Evolutionary conservation across 805 yeast species (phyloP), one percentile per base, ranked within the genome.

Genomic region (Ogataea paraovalis): DNA sequence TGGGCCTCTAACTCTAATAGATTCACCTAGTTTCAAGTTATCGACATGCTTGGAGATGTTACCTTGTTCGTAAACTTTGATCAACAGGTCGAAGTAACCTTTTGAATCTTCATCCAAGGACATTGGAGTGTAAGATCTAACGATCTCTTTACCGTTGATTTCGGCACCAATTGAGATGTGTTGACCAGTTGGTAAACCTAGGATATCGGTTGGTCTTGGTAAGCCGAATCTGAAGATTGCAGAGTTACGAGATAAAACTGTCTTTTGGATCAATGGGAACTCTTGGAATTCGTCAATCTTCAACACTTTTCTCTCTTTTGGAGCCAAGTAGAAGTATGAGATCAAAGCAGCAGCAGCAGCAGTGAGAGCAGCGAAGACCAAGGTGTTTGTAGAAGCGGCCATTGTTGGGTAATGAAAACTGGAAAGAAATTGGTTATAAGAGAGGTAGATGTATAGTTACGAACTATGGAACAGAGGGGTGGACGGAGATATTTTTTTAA

Each of bases 161-260:
- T 67, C 72, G 18, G 95, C 92, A 19, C 80, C 79, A 58, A 91
- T 81, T 40, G 89, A 79, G 62, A 92, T 84, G 66, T 92, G 97
- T 71, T 92, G 97, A 45, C 98, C 98, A 61, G 88, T 84, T 47
- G 97, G 97, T 54, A 92, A 76, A 9, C 97, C 97, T 52, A 92
- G 76, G 41, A 81, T 73, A 63, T 87, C 90, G 44, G 79, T 75
- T 33, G 83, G 75, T 53, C 78, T 75, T 45, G 96, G 96, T 57
- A 92, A 77, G 12, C 84, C 87, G 62, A 92, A 89, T 62, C 91
- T 79, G 71, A 88, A 87, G 49, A 89, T 69, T 40, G 91, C 87
- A 23, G 96, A 78, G 68, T 91, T 89, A 66, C 87, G 92, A 37
- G 86, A 76, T 21, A 92, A 73, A 37, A 82, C 75, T 22, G 85